A percentile compares a stretch with the other conserved stretches of the same genome.
Conservation (phyloP, 805 yeast species). For the Grigorovia yakushimaensis region DNA sequence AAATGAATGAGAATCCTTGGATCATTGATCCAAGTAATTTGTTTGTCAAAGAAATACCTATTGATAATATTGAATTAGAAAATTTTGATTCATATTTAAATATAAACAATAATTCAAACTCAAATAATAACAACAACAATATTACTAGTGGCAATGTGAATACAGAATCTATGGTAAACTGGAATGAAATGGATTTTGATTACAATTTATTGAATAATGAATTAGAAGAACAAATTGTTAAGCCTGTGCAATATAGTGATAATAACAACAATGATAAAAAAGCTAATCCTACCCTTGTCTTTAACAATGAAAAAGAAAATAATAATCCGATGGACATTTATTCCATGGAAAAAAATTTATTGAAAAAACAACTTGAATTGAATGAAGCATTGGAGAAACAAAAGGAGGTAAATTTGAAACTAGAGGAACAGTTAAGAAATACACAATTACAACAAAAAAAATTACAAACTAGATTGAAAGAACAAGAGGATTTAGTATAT, state of each 20-base stretch:
- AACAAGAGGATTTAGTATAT: slow-evolving; percentile 11
- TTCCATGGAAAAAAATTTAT: slow-evolving; percentile 10
- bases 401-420: slow-evolving; percentile 20
- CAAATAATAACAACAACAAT: background rate
- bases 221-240: background rate
- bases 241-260: background rate
- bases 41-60: background rate
- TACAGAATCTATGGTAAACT: background rate
- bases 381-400: slow-evolving; percentile 23
- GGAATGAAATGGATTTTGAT: background rate
- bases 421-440: slow-evolving; percentile 22
- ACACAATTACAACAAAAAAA: slow-evolving; percentile 25
- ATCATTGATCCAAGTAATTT: background rate
- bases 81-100: background rate
- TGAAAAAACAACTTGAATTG: slow-evolving; percentile 22
- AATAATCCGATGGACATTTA: background rate
- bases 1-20: background rate
- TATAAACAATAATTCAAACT: background rate
- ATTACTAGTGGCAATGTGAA: background rate
- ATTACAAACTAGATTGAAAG: slow-evolving; percentile 17
- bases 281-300: background rate
- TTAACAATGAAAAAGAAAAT: background rate
- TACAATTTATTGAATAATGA: background rate
- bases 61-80: background rate
- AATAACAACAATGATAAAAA: background rate